Conservation (phyloP, 2,329 filamentous ascomycete species). For the Neonectria coccinea region DNA sequence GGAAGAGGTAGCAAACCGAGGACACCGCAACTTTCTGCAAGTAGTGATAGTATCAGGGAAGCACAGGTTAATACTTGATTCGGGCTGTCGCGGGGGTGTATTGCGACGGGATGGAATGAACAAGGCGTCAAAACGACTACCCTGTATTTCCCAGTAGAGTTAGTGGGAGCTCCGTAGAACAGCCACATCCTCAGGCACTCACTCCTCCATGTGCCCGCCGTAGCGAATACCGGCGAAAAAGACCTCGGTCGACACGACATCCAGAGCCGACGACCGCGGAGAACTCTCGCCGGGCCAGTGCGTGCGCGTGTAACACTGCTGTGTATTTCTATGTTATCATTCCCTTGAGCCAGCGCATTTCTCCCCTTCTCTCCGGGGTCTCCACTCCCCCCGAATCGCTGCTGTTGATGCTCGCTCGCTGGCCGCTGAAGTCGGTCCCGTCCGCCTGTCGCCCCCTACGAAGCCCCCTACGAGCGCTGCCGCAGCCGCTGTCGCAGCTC, state of each 20-base stretch:
- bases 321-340: constrained; percentile 30
- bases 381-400: constrained; percentile 35
- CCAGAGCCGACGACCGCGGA: constrained; percentile 44
- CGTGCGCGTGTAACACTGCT: constrained; percentile 13
- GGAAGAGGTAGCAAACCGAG: neutral
- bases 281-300: constrained; percentile 21
- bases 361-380: constrained; percentile 43
- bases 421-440: constrained; percentile 9
- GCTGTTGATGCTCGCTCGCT: constrained; percentile 38
- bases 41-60: neutral
- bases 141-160: constrained; percentile 27
- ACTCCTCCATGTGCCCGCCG: constrained; percentile 30
- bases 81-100: neutral
- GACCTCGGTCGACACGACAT: constrained; percentile 40
- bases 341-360: constrained; percentile 5
- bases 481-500: constrained; percentile 22
- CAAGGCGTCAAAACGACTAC: neutral
- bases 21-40: neutral
- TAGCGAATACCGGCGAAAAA: constrained; percentile 25
- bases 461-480: constrained; percentile 24
- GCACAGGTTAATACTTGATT: neutral
- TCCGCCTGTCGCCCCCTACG: neutral
- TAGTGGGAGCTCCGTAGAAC: constrained; percentile 27
- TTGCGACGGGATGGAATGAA: neutral
- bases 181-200: constrained; percentile 12